Evolutionary conservation across 2,329 filamentous ascomycete species (phyloP).

Genomic region (Acephala macrosclerotiorum): DNA sequence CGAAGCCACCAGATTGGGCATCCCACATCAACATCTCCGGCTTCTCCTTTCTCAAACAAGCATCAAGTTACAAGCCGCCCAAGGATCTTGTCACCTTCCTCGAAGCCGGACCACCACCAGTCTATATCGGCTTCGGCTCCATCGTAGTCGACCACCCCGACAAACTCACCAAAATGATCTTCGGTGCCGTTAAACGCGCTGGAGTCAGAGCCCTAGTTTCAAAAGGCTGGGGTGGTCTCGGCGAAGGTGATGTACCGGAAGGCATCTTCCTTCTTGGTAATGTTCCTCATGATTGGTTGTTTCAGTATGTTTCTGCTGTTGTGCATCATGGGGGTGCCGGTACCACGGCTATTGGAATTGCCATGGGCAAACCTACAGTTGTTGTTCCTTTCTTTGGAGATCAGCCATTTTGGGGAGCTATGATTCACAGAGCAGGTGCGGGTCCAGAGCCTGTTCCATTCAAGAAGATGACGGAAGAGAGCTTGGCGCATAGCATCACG

Average conservation of each 20-base stretch:
- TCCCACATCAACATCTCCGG: slow-evolving; percentile 75
- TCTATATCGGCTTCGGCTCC: slow-evolving; percentile 80
- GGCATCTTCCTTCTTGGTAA: slow-evolving; percentile 76
- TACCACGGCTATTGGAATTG: slow-evolving; percentile 76
- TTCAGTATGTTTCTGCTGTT: slow-evolving; percentile 68
- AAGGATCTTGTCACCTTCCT: slow-evolving; percentile 62
- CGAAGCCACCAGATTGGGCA: slow-evolving; percentile 73
- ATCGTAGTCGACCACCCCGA: slow-evolving; percentile 78
- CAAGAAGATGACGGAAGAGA: slow-evolving; percentile 69
- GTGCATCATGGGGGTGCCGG: slow-evolving; percentile 80
- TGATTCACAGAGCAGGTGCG: slow-evolving; percentile 68
- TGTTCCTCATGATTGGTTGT: slow-evolving; percentile 79
- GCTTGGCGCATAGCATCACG: slow-evolving; percentile 71
- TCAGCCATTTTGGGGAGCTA: slow-evolving; percentile 79
- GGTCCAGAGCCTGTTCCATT: slow-evolving; percentile 74
- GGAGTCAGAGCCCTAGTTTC: slow-evolving; percentile 76
- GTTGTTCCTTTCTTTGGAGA: slow-evolving; percentile 79
- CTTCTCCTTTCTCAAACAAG: slow-evolving; percentile 75
- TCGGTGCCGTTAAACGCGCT: slow-evolving; percentile 67
- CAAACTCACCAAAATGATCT: slow-evolving; percentile 72
- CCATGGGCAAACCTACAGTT: slow-evolving; percentile 75
- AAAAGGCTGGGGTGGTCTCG: slow-evolving; percentile 78
- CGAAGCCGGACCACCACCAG: slow-evolving; percentile 60
- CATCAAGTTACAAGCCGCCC: slow-evolving; percentile 63
- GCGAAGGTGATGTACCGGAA: slow-evolving; percentile 60